A percentile compares a stretch with the other conserved stretches of the same genome.
These are phyloP conservation scores for Saturnispora saitoi DNA, from an alignment of 805 yeast genomes.

Conservation along the genomic window DNA sequence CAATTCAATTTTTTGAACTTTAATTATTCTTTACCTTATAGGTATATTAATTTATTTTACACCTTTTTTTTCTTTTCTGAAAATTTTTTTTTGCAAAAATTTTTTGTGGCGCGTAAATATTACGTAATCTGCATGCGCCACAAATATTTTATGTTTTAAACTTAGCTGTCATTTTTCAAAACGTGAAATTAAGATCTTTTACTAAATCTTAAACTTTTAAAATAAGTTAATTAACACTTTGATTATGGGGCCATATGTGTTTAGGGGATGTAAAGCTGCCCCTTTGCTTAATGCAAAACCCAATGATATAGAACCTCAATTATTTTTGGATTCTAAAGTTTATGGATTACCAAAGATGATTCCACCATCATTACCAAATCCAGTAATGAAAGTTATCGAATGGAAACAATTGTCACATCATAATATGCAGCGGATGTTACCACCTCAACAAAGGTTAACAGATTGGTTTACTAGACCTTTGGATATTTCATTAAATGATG, in stretches of 20 bases:
- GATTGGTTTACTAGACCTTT: conserved; percentile 6
- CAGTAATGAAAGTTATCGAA: conserved; percentile 4
- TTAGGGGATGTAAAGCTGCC: conserved; percentile 3
- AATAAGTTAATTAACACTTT: background rate
- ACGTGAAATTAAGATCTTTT: background rate
- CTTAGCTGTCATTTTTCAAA: background rate
- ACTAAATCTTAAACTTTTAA: background rate
- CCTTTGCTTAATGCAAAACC: background rate
- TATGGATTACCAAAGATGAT: background rate
- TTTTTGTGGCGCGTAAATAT: background rate
- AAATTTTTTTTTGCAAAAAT: background rate
- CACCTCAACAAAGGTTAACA: background rate
- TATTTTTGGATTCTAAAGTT: background rate
- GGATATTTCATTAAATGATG: background rate
- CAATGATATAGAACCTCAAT: background rate
- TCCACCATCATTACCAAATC: conserved; percentile 6
- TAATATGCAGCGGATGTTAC: background rate
- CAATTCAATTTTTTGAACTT: background rate
- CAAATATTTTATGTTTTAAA: too few relatives aligned
- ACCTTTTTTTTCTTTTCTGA: background rate
- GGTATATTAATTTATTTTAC: background rate
- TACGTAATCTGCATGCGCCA: background rate
- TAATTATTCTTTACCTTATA: background rate
- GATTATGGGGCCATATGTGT: conserved; percentile 2
- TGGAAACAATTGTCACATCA: conserved; percentile 7